Percentiles rank a stretch among this genome's conserved stretches.
phyloP scores from a whole-genome alignment of 495 filamentous ascomycete genomes.

The Penicillium parvum region DNA sequence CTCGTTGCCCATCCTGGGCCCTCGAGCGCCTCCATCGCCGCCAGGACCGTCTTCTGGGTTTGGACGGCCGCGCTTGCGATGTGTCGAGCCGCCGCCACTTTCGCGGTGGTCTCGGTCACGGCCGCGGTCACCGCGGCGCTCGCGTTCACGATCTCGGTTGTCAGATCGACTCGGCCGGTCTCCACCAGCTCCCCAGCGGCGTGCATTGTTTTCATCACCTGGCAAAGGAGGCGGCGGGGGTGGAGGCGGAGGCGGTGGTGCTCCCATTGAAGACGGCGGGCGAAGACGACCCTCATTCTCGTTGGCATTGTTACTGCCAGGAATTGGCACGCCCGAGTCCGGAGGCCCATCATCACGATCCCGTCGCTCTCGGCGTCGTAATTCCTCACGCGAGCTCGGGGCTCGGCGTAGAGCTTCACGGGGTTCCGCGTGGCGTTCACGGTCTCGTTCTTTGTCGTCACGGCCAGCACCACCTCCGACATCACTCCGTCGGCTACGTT shows the following conservation, averaged over 20 bases:
- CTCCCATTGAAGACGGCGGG: conserved; percentile 36
- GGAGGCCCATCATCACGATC: conserved; percentile 24
- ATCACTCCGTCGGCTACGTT: conserved; percentile 38
- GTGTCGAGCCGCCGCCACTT: conserved; percentile 26
- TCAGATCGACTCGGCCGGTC: conserved; percentile 31
- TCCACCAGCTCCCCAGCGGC: conserved; percentile 33
- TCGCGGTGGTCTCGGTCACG: conserved; percentile 39
- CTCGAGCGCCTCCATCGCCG: conserved; percentile 31
- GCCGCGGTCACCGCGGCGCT: conserved; percentile 36
- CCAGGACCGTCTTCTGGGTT: conserved; percentile 28
- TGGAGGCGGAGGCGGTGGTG: conserved; percentile 29
- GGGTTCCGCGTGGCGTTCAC: conserved; percentile 18
- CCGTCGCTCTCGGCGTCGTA: conserved; percentile 41
- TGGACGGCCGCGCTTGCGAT: conserved; percentile 41
- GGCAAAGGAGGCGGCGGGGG: conserved; percentile 31
- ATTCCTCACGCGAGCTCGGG: conserved; percentile 36
- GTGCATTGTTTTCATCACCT: conserved; percentile 27
- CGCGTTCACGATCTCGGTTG: conserved; percentile 39
- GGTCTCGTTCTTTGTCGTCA: conserved; percentile 31
- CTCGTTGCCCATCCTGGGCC: conserved; percentile 37
- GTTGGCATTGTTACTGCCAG: conserved; percentile 12
- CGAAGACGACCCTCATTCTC: conserved; percentile 41
- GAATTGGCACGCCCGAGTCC: conserved; percentile 11
- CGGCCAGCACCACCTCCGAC: conserved; percentile 24
- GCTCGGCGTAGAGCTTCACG: conserved; percentile 34